These are phyloP conservation scores for Nematodospora anomalae DNA, from an alignment of 1,139 yeast genomes.

Conservation along the genomic window DNA sequence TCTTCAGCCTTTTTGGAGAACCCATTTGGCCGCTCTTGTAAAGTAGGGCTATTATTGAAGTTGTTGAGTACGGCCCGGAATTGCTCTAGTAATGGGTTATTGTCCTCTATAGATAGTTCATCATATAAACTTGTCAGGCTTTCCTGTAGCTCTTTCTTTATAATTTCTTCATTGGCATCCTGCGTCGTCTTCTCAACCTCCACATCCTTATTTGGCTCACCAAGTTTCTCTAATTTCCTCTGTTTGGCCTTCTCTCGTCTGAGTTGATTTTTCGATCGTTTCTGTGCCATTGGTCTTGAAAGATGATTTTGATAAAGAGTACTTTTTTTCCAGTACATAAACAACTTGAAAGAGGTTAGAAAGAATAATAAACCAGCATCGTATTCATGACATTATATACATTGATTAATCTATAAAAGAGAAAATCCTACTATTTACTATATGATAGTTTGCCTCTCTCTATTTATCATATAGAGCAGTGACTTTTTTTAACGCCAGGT, in stretches of 20 bases:
- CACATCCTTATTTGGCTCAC: neutral
- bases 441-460: neutral
- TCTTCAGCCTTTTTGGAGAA: neutral
- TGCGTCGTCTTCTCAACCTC: neutral
- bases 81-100: conserved; percentile 38
- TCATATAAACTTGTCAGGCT: neutral
- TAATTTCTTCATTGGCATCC: neutral
- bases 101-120: conserved; percentile 9
- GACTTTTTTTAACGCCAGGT: conserved; percentile 24
- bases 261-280: conserved; percentile 59
- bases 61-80: conserved; percentile 43
- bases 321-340: neutral
- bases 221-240: conserved; percentile 30
- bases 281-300: conserved; percentile 20
- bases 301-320: conserved; percentile 2
- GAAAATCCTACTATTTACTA: neutral
- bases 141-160: neutral
- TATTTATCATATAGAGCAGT: conserved; percentile 8
- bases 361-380: too few relatives aligned
- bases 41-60: conserved; percentile 27
- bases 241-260: conserved; percentile 61
- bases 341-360: neutral
- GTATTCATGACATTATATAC: conserved; percentile 1
- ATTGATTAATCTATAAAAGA: neutral
- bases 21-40: conserved; percentile 9